A percentile compares a stretch with the other conserved stretches of the same genome.
phyloP scores from a whole-genome alignment of 164 flowering plant species.

The Annona cherimola region DNA sequence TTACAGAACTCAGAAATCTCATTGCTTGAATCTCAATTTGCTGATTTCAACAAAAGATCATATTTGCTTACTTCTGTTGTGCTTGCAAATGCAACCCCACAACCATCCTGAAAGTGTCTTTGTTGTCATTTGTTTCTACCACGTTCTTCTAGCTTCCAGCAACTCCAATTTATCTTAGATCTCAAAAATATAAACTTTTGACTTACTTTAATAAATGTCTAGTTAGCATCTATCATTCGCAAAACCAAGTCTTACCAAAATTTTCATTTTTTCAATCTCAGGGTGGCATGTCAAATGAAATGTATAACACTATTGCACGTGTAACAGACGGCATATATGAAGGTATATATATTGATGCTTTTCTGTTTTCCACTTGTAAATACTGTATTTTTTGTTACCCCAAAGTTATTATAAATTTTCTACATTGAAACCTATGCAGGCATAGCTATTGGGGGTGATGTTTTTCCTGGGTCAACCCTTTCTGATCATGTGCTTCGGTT shows the following conservation, averaged over 20 bases:
- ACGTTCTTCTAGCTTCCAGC: neutral
- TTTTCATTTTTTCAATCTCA: constrained; percentile 18
- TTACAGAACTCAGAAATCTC: neutral
- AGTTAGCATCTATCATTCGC: constrained; percentile 1
- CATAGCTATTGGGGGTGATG: constrained; percentile 99
- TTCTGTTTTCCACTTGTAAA: neutral
- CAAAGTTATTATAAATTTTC: neutral
- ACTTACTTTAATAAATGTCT: neutral
- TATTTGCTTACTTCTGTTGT: neutral
- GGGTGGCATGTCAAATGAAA: constrained; percentile 99
- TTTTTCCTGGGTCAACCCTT: constrained; percentile 97
- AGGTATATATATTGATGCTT: constrained; percentile 37
- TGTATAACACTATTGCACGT: constrained; percentile 91
- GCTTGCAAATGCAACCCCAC: neutral
- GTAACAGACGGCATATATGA: constrained; percentile 98
- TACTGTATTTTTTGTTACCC: neutral
- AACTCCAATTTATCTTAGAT: neutral
- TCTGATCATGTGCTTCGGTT: constrained; percentile 95
- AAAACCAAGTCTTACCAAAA: neutral
- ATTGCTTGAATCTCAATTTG: neutral
- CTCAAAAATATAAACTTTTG: neutral
- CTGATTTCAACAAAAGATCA: neutral
- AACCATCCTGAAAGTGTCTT: neutral
- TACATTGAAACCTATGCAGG: constrained; percentile 33
- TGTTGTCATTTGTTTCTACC: neutral